Base-by-base conservation (phyloP, 768 basidiomycete genomes). In the Hydnomerulius pinastri region DNA sequence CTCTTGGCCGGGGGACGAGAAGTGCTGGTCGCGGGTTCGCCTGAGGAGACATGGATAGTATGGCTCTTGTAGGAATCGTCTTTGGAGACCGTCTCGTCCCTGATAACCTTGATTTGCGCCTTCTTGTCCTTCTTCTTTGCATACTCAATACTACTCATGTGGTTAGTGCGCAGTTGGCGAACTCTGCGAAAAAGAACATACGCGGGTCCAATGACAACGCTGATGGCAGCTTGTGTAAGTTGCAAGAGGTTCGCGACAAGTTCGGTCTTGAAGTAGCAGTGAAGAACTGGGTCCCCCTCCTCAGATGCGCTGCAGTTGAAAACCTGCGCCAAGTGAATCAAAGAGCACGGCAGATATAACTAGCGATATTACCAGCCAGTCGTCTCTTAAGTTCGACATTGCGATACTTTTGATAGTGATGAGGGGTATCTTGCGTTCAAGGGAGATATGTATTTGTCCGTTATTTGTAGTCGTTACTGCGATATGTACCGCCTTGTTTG, bases 111-210 rank as follows among this genome's bases (percentile, higher is more conserved):
- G 70, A 99, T 92, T 46, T 82, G 77, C 4, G 87, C 84, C 63
- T 84, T 84, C 74, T 98, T 99, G 56, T 95, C 95, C 72, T 93
- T 98, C 81, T 99, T 99, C 79, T 99, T 98, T 35, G 78, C 77
- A 67, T 98, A 98, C 49, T 90, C 83, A 52, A 98, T 72, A 7
- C 91, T 98, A n/a, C 25, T 17, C 21, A 24, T n/a, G 37, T 13
- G n/a, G 39, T 67, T 18, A 69, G 52, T 44, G 29, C 32, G 49
- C 17, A 28, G 8, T 42, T 25, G 24, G 15, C 9, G 12, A 17
- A 37, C 10, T 18, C n/a, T n/a, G 43, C 9, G n/a, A 59, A 23
- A 13, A 15, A 30, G 48, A 20, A 72, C 92, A 59, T 65, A 96
- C 94, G 78, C 79, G 15, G 94, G 87, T 0, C 80, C 81, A 55